Conservation (phyloP, 371 early-diverging fungal species). For the Syncephalastrum racemosum region DNA sequence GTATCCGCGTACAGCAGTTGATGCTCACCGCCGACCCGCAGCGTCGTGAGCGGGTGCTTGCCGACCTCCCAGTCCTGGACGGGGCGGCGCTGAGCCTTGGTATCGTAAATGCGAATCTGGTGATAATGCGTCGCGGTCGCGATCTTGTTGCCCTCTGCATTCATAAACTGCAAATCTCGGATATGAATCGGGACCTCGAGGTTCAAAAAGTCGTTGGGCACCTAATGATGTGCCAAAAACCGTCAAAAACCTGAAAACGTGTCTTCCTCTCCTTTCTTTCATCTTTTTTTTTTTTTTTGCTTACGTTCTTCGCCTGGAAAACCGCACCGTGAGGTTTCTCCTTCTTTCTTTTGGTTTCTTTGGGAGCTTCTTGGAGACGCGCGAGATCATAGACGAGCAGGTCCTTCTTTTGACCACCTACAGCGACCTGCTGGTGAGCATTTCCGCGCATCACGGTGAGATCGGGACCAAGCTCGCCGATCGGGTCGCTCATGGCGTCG, state of each 20-base stretch:
- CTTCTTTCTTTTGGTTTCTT: too few species aligned
- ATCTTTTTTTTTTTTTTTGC: constrained; percentile 7
- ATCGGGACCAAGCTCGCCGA: constrained; percentile 15
- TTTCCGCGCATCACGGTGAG: constrained; percentile 54
- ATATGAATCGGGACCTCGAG: constrained; percentile 87
- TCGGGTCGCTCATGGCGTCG: background rate
- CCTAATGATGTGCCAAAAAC: too few species aligned
- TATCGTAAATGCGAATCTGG: constrained; percentile 85
- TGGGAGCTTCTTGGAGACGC: constrained; percentile 27
- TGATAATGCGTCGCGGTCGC: constrained; percentile 75
- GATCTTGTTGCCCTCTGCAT: constrained; percentile 47
- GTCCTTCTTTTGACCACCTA: too few species aligned
- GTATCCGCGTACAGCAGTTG: constrained; percentile 82
- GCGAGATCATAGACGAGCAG: constrained; percentile 84
- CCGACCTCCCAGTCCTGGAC: constrained; percentile 66
- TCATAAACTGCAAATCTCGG: constrained; percentile 77
- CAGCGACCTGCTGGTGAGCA: too few species aligned
- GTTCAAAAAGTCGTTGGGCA: constrained; percentile 67
- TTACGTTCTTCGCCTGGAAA: constrained; percentile 68
- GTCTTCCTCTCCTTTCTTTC: background rate
- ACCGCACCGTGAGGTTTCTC: constrained; percentile 9
- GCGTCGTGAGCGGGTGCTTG: constrained; percentile 60
- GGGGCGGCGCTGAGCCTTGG: constrained; percentile 68
- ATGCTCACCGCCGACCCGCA: constrained; percentile 45
- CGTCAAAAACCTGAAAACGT: too few species aligned